Percentiles rank a stretch among this genome's conserved stretches.
Evolutionary conservation across 495 filamentous ascomycete genomes (phyloP).

Genomic region (Penicillium roqueforti): DNA sequence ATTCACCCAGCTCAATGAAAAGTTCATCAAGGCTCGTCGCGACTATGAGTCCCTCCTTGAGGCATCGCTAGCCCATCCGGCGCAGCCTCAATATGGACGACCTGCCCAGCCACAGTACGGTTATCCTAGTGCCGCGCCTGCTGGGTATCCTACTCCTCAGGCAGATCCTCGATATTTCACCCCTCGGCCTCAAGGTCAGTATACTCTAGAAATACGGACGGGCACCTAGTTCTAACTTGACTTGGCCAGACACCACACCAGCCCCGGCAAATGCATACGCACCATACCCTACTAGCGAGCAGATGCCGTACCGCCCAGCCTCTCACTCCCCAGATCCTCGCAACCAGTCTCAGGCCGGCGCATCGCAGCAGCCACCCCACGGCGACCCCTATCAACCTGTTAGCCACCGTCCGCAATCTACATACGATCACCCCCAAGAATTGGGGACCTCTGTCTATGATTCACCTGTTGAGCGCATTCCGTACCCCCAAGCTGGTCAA

Average conservation of each 20-base stretch:
- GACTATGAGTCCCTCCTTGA: slow-evolving; percentile 96
- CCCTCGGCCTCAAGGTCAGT: slow-evolving; percentile 51
- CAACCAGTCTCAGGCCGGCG: slow-evolving; percentile 32
- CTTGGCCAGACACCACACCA: slow-evolving; percentile 28
- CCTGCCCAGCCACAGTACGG: slow-evolving; percentile 59
- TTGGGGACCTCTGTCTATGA: slow-evolving; percentile 81
- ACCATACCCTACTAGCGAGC: slow-evolving; percentile 36
- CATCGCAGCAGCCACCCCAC: slow-evolving; percentile 35
- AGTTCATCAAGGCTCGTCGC: slow-evolving; percentile 96
- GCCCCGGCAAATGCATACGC: slow-evolving; percentile 23
- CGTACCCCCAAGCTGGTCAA: slow-evolving; percentile 42
- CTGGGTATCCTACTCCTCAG: slow-evolving; percentile 47
- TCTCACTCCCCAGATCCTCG: slow-evolving; percentile 46
- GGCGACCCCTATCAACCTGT: slow-evolving; percentile 40
- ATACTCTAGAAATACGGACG: not conserved
- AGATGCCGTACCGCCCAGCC: slow-evolving; percentile 36
- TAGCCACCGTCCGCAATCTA: slow-evolving; percentile 62
- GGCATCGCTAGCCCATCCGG: slow-evolving; percentile 86
- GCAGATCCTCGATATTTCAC: slow-evolving; percentile 70
- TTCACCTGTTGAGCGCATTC: slow-evolving; percentile 61
- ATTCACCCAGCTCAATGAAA: slow-evolving; percentile 96
- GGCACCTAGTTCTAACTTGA: not conserved
- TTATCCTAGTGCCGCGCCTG: slow-evolving; percentile 53
- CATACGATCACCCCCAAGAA: slow-evolving; percentile 76
- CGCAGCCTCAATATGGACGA: slow-evolving; percentile 68